A percentile compares a stretch with the other conserved stretches of the same genome.
Conservation (phyloP, 2,329 filamentous ascomycete genomes). For the Ustulina deusta region DNA sequence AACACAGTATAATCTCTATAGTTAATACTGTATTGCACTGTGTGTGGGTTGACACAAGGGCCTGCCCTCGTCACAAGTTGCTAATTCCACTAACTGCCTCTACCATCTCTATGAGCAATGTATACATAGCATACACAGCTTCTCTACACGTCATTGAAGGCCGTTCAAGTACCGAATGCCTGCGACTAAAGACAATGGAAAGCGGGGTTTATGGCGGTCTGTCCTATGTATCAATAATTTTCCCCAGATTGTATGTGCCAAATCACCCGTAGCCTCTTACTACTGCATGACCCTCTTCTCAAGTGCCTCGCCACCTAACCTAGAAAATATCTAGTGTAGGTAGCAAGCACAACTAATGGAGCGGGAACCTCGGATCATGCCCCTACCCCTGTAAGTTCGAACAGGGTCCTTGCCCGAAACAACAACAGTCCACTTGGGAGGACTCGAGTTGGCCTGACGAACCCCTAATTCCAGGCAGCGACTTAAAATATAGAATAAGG, state of each 20-base stretch:
- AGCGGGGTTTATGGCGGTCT: too few relatives aligned
- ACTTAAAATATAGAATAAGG: constrained; percentile 6
- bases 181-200: too few relatives aligned
- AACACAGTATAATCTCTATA: constrained; percentile 1
- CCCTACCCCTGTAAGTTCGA: constrained; percentile 13
- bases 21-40: not conserved
- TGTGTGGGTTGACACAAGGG: too few relatives aligned
- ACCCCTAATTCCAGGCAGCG: constrained; percentile 24
- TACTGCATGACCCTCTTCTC: not conserved
- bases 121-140: too few relatives aligned
- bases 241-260: not conserved
- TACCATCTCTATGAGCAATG: not conserved
- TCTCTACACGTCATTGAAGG: not conserved
- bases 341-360: not conserved
- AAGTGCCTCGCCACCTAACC: not conserved
- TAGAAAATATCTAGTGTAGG: not conserved
- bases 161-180: not conserved
- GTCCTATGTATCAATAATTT: not conserved
- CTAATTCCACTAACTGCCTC: not conserved
- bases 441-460: too few relatives aligned
- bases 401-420: not conserved
- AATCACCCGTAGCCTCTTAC: not conserved
- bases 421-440: too few relatives aligned
- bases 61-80: not conserved
- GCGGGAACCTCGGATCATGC: constrained; percentile 4